Conservation (phyloP, 2,329 filamentous ascomycete species). For the Trichoderma asperellum region DNA sequence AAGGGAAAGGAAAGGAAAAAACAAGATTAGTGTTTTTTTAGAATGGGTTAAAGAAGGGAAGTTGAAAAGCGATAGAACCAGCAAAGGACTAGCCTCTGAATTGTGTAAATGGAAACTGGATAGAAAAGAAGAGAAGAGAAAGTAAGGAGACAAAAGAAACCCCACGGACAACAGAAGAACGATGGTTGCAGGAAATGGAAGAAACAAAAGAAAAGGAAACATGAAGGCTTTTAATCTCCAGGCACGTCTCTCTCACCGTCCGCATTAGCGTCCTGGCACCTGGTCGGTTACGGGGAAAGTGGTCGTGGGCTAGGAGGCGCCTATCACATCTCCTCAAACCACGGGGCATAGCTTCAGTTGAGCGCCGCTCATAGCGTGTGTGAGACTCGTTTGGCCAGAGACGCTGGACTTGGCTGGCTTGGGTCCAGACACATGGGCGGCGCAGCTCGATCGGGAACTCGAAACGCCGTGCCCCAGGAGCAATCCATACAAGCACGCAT, state of each 20-base stretch:
- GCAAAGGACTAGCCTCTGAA: conserved; percentile 39
- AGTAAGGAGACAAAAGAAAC: conserved; percentile 38
- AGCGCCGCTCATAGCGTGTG: conserved; percentile 20
- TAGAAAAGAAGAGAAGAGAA: conserved; percentile 35
- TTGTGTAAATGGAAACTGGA: conserved; percentile 33
- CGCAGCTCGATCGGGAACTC: conserved; percentile 20
- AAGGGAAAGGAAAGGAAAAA: conserved; percentile 35
- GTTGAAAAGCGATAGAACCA: conserved; percentile 39
- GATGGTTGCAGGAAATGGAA: conserved; percentile 35
- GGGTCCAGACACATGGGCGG: conserved; percentile 12
- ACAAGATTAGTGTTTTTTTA: conserved; percentile 21
- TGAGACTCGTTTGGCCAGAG: conserved; percentile 31
- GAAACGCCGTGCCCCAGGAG: conserved; percentile 13
- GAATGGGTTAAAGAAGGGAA: conserved; percentile 17
- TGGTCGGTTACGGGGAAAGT: conserved; percentile 25
- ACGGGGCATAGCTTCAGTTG: conserved; percentile 14
- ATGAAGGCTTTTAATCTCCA: conserved; percentile 35
- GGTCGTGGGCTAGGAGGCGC: conserved; percentile 21
- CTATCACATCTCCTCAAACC: conserved; percentile 24
- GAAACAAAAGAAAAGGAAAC: conserved; percentile 31
- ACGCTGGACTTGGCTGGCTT: conserved; percentile 11
- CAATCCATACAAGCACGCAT: not conserved
- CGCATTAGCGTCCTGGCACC: conserved; percentile 7
- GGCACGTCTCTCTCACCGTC: conserved; percentile 8
- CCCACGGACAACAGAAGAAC: conserved; percentile 34